Conservation (phyloP, 176 grass and related monocot species). For the Alopecurus myosuroides region DNA sequence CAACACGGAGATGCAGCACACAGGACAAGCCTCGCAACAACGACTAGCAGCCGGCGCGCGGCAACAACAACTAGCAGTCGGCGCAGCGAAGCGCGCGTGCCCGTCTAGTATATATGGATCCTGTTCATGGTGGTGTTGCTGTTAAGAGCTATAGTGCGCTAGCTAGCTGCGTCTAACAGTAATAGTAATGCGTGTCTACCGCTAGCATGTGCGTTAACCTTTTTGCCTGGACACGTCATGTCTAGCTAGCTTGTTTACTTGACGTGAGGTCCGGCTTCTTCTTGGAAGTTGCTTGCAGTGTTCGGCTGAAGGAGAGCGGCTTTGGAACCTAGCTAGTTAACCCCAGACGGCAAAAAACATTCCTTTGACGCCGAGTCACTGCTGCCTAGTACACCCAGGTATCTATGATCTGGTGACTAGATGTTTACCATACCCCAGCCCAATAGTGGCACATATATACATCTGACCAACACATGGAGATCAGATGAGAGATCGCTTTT, state of each 20-base stretch:
- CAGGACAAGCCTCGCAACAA: too few relatives aligned
- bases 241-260: not conserved
- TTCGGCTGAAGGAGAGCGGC: not conserved
- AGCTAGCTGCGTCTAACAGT: not conserved
- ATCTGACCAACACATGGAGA: not conserved
- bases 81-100: too few relatives aligned
- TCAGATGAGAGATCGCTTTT: not conserved
- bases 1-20: too few relatives aligned
- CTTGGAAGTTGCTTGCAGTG: conserved; percentile 17
- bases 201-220: not conserved
- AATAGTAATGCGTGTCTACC: not conserved
- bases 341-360: conserved; percentile 21
- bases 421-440: not conserved
- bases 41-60: too few relatives aligned
- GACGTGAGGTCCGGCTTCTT: not conserved
- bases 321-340: not conserved
- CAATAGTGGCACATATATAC: not conserved
- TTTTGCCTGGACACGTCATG: not conserved
- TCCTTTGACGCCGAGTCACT: not conserved
- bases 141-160: not conserved
- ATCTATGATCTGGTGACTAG: not conserved
- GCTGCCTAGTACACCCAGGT: not conserved
- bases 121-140: not conserved
- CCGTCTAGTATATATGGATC: not conserved
- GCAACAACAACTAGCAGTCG: too few relatives aligned